Evolutionary conservation across 805 yeast genomes (phyloP).

Genomic region (Suhomyces vadensis): DNA sequence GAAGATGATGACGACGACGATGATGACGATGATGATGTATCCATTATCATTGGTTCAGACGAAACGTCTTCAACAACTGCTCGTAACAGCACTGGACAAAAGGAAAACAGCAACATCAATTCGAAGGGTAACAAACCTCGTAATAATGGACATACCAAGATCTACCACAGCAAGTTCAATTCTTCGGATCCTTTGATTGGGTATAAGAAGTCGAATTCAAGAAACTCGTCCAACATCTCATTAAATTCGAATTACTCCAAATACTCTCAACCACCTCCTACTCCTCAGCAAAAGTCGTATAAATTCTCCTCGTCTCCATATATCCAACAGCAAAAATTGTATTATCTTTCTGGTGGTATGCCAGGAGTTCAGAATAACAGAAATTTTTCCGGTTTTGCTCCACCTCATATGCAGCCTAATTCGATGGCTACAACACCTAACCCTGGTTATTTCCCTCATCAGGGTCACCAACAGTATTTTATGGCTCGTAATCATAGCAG

Average conservation of each 20-base stretch:
- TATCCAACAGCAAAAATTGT: constrained; percentile 13
- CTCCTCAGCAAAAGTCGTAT: constrained; percentile 8
- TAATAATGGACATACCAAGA: constrained; percentile 17
- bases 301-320: constrained; percentile 11
- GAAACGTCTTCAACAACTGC: constrained; percentile 26
- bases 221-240: constrained; percentile 22
- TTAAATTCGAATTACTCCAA: constrained; percentile 15
- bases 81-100: constrained; percentile 11
- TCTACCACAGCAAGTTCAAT: constrained; percentile 17
- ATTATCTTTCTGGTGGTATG: constrained; percentile 11
- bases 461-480: constrained; percentile 9
- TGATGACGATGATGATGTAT: constrained; percentile 39
- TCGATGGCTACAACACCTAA: constrained; percentile 1
- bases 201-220: constrained; percentile 13
- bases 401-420: constrained; percentile 4
- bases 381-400: constrained; percentile 8
- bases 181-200: constrained; percentile 26
- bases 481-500: constrained; percentile 11
- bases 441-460: constrained; percentile 14
- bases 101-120: not conserved
- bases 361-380: not conserved
- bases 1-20: constrained; percentile 29
- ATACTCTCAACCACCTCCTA: constrained; percentile 15
- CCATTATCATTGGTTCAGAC: constrained; percentile 40
- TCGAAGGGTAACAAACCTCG: constrained; percentile 5